Base-by-base conservation (phyloP, 139 green algal species). In the Haematococcus sp. region DNA sequence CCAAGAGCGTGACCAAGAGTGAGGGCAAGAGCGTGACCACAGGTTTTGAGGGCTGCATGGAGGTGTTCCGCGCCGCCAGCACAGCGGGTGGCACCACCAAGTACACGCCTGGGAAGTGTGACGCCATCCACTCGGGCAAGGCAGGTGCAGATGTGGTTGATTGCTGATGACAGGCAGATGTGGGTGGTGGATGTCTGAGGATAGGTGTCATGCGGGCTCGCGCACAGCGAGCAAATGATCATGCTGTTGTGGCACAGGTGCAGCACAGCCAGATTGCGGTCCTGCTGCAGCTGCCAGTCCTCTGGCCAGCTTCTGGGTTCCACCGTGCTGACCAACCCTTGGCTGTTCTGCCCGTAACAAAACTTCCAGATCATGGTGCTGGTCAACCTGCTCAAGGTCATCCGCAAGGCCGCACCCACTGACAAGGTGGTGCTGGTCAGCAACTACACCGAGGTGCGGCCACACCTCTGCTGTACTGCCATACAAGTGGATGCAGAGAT, bases 401-500 rank as follows among this genome's bases (percentile, higher is more conserved):
- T 90, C 20, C 71, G 68, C 4, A 65, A 70, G 17, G 67, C 46
- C 25, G 66, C 77, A 31, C 82, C 84, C 15, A 81, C 77, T 0
- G 87, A 91, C 77, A 91, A 91, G 74, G 80, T 89, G 19, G 81
- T 89, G 51, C 61, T 89, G 35, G 84, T 96, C 22, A 85, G 63
- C 70, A 96, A 96, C 79, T 94, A 92, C 85, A 96, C 92, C 23
- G 82, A 93, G 82, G 96, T 84, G 28, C 71, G 92, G 70, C 83
- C n/a, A 90, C 11, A 49, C 40, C 40, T 86, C 32, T 79, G 35
- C 74, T 79, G 65, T 32, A 44, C 40, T 49, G 40, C 9, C 27
- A n/a, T 52, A 64, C 72, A 67, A 40, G 71, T 35, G 7, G 54
- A 27, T 61, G 22, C 44, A 28, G 25, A 32, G 17, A 19, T 54